A percentile compares a stretch with the other conserved stretches of the same genome.
phyloP scores from a whole-genome alignment of 352 stramenopile species.

The Phytopythium chamaehyphon region DNA sequence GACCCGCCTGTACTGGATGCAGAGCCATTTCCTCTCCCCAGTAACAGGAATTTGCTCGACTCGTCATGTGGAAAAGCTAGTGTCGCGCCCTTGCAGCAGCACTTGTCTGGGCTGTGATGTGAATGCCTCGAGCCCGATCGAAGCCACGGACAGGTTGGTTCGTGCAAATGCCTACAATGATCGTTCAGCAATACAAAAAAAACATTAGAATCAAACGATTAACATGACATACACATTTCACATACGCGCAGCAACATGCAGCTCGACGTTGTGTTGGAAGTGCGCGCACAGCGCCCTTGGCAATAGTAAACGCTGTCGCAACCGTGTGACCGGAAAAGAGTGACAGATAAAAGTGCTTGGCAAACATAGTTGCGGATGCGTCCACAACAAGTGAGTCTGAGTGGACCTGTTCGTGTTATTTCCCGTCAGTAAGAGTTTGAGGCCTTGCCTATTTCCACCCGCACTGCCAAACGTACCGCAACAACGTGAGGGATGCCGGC shows the following conservation, averaged over 20 bases:
- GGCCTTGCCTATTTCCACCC: not conserved
- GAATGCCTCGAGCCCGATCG: constrained; percentile 57
- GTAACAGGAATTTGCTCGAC: constrained; percentile 76
- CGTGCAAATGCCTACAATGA: constrained; percentile 56
- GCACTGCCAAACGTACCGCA: constrained; percentile 53
- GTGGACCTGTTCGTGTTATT: constrained; percentile 33
- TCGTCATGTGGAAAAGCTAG: constrained; percentile 77
- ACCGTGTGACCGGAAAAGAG: constrained; percentile 74
- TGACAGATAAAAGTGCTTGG: constrained; percentile 83
- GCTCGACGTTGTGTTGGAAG: constrained; percentile 56
- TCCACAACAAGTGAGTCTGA: constrained; percentile 77
- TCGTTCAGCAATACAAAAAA: not conserved
- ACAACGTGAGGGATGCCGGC: constrained; percentile 90
- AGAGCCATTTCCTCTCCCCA: constrained; percentile 30
- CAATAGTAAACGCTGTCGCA: constrained; percentile 66
- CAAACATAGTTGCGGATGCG: constrained; percentile 72
- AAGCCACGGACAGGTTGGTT: constrained; percentile 69
- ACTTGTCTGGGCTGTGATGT: constrained; percentile 58
- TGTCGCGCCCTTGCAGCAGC: constrained; percentile 67
- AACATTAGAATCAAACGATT: not conserved
- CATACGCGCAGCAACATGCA: constrained; percentile 80
- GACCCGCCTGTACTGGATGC: constrained; percentile 5
- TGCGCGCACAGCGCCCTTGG: constrained; percentile 59
- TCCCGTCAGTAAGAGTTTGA: too few relatives aligned
- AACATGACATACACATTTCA: not conserved